Base-by-base conservation (phyloP, 2,329 filamentous ascomycete genomes). In the Stemphylium lycopersici region DNA sequence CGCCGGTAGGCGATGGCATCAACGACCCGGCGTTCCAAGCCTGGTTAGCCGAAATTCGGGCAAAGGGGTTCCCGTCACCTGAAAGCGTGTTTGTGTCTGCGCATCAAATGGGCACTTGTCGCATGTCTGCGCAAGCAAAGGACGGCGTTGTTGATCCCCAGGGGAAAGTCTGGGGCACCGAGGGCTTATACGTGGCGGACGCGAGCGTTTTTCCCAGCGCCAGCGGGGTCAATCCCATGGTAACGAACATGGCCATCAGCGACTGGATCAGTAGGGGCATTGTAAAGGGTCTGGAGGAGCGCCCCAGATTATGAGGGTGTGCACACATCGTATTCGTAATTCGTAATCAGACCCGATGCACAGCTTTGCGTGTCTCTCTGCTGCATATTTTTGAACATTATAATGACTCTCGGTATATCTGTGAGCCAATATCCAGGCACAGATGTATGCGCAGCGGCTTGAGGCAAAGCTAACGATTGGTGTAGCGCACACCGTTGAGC, bases 211-310 rank as follows among this genome's bases (percentile, higher is more conserved):
- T 93, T 57, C 90, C 89, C 1, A 88, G 84, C 52, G 89, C 89
- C 10, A 90, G 86, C 69, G 90, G 90, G 1, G 89, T 92, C 26
- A 93, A 93, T 71, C 90, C 90, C 11, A 93, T 93, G 90, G 79
- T 92, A 38, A 91, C 89, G 11, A 82, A 80, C 52, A 91, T 93
- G 90, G 74, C 71, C 1, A 76, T 76, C 42, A 60, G 68, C 5
- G 72, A 76, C 48, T 75, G 66, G 65, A 67, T 76, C 24, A 73
- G 70, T 24, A 60, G 65, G 37, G 69, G 67, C 0, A 56, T 76
- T 22, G 62, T 56, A 10, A 58, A 54, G 36, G 70, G 63, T 11
- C 43, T 75, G 58, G 57, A 57, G 43, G 62, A 57, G n/a, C 56
- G 56, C 20, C 44, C 69, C 3, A 61, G 50, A 38, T 43, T 70